These are phyloP conservation scores for Cystofilobasidium macerans DNA, from an alignment of 768 basidiomycete genomes.

Conservation along the genomic window DNA sequence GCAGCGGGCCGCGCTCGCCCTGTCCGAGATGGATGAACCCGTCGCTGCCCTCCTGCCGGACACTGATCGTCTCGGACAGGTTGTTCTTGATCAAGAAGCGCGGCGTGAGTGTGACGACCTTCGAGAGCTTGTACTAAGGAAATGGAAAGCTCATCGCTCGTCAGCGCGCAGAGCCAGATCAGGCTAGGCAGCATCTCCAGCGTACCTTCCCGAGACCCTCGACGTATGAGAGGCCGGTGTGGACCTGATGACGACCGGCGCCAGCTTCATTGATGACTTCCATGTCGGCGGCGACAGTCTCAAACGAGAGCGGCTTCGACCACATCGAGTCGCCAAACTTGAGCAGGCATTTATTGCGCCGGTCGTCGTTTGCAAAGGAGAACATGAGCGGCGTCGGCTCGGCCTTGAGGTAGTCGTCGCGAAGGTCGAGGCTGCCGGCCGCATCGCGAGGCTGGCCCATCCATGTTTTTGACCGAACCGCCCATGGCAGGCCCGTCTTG, in stretches of 20 bases:
- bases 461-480: conserved; percentile 49
- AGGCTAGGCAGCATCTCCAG: neutral
- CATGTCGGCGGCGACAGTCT: conserved; percentile 83
- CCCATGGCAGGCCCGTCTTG: conserved; percentile 79
- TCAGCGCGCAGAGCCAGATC: neutral
- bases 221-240: conserved; percentile 78
- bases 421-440: conserved; percentile 60
- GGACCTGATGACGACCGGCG: conserved; percentile 54
- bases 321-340: conserved; percentile 69
- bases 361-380: conserved; percentile 61
- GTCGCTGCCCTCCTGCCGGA: conserved; percentile 69
- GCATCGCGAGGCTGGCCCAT: conserved; percentile 59
- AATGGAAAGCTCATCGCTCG: neutral
- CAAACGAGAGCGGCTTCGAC: conserved; percentile 88
- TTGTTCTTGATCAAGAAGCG: conserved; percentile 83
- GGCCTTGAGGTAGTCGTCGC: conserved; percentile 37
- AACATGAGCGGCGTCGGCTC: conserved; percentile 68
- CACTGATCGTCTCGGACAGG: conserved; percentile 54
- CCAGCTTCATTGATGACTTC: conserved; percentile 61
- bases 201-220: conserved; percentile 77
- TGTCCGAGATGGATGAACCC: conserved; percentile 54
- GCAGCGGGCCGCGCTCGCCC: conserved; percentile 58
- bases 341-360: conserved; percentile 73
- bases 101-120: conserved; percentile 81
- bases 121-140: conserved; percentile 70